Base-by-base conservation (phyloP, 2,329 filamentous ascomycete genomes). In the Colletotrichum spinosum region DNA sequence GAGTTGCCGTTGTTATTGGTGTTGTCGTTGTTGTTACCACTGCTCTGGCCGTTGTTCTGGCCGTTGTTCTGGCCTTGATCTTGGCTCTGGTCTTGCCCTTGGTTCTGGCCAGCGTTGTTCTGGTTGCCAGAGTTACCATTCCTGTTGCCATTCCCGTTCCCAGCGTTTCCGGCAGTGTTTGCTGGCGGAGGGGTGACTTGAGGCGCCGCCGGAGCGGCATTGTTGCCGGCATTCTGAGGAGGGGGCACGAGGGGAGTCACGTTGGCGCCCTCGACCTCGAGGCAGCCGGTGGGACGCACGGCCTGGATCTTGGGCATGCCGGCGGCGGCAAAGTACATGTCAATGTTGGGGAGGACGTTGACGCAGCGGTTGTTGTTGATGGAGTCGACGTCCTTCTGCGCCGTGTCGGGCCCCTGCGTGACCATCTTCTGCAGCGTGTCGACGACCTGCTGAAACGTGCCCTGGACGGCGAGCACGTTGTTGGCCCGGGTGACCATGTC, bases 361-460 rank as follows among this genome's bases (percentile, higher is more conserved):
- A 70, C 69, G 51, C 69, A 70, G 15, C 69, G 68, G 56, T 70
- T 70, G 41, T 70, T 51, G 56, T 70, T 70, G 46, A 70, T 70
- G 10, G 63, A 55, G 51, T 70, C 38, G 38, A 70, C 69, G 35
- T 70, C 67, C 17, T 54, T 68, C 54, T 70, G 69, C 2, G 67
- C 69, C 10, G 64, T 70, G 50, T 70, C 68, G 9, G 69, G 69
- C 3, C 69, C 69, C 8, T 69, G 62, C 59, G 56, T 55, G 33
- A 70, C 69, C 69, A 70, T 70, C n/a, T 55, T 56, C 44, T 68
- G 67, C 13, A 70, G 67, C 7, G 66, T 66, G 34, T 69, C 64
- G 35, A 70, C 69, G 17, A 70, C 69, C 57, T 60, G 59, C 53
- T 70, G 69, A 50, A 70, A 70, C 5, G 57, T 70, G 37, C 69